Conservation (phyloP, 1,284 basidiomycete species). For the Boletellus deceptivus region DNA sequence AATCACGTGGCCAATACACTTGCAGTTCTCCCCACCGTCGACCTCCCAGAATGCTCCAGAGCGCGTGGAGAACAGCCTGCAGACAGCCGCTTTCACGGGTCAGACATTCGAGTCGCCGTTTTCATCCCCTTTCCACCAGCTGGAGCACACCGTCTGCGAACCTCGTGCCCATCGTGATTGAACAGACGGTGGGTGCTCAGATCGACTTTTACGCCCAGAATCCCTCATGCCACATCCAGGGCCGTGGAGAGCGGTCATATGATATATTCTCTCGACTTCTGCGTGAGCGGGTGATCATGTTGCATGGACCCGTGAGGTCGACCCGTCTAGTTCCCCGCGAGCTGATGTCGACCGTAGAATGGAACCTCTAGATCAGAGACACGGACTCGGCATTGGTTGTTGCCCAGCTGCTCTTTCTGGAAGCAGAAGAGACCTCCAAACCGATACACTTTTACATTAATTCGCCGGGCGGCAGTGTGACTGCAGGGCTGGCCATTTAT, state of each 20-base stretch:
- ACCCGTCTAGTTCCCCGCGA: slow-evolving; percentile 10
- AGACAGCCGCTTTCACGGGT: slow-evolving; percentile 11
- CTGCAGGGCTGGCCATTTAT: slow-evolving; percentile 91
- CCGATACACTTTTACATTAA: slow-evolving; percentile 95
- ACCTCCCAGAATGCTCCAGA: slow-evolving; percentile 20
- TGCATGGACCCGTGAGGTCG: slow-evolving; percentile 79
- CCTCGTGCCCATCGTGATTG: slow-evolving; percentile 89
- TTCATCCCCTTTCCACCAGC: slow-evolving; percentile 48
- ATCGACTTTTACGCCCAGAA: slow-evolving; percentile 6
- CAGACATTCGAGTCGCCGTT: slow-evolving; percentile 36
- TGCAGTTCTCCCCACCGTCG: not conserved
- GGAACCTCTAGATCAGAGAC: slow-evolving; percentile 69
- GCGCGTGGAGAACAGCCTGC: slow-evolving; percentile 26
- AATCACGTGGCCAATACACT: slow-evolving; percentile 24
- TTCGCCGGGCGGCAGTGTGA: slow-evolving; percentile 91
- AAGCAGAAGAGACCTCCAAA: slow-evolving; percentile 88
- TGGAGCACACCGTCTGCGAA: slow-evolving; percentile 48
- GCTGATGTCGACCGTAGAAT: slow-evolving; percentile 13
- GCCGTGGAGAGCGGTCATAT: slow-evolving; percentile 89
- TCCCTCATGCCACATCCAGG: slow-evolving; percentile 46
- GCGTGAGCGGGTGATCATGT: slow-evolving; percentile 89
- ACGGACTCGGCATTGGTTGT: slow-evolving; percentile 81
- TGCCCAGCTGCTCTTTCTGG: slow-evolving; percentile 88
- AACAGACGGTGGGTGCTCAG: slow-evolving; percentile 71
- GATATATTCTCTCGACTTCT: slow-evolving; percentile 92